Conservation (phyloP, 169 alveolate species). For the Besnoitia besnoiti region DNA sequence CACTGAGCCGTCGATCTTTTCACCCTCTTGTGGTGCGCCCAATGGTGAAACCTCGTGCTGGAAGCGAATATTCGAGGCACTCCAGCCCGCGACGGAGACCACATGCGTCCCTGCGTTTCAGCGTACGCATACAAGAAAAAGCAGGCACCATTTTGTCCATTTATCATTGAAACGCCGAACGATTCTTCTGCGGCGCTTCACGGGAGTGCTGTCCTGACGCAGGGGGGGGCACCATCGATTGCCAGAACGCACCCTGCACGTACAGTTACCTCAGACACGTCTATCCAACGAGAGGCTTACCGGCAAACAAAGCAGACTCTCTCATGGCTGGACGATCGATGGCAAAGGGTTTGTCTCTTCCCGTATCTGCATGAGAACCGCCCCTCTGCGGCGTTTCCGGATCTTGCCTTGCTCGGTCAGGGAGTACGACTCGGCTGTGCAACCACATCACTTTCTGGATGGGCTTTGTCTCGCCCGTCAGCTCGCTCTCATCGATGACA, state of each 20-base stretch:
- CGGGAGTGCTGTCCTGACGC: too few species aligned
- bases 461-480: slow-evolving; percentile 91
- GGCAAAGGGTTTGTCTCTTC: not conserved
- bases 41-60: not conserved
- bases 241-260: not conserved
- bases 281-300: not conserved
- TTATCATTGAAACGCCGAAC: too few species aligned
- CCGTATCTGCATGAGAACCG: not conserved
- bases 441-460: slow-evolving; percentile 76
- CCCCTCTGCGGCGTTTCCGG: not conserved
- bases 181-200: not conserved
- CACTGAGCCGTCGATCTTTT: not conserved
- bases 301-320: not conserved
- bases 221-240: not conserved
- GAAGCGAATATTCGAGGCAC: not conserved
- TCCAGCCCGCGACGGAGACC: not conserved
- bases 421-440: not conserved
- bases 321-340: not conserved
- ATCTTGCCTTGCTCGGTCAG: not conserved
- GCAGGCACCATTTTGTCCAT: not conserved
- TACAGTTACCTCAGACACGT: too few species aligned
- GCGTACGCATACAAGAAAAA: not conserved
- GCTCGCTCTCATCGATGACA: slow-evolving; percentile 85
- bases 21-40: not conserved
- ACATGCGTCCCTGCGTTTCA: not conserved